Conservation (phyloP, 768 basidiomycete genomes). For the Cystobasidium ongulense region DNA sequence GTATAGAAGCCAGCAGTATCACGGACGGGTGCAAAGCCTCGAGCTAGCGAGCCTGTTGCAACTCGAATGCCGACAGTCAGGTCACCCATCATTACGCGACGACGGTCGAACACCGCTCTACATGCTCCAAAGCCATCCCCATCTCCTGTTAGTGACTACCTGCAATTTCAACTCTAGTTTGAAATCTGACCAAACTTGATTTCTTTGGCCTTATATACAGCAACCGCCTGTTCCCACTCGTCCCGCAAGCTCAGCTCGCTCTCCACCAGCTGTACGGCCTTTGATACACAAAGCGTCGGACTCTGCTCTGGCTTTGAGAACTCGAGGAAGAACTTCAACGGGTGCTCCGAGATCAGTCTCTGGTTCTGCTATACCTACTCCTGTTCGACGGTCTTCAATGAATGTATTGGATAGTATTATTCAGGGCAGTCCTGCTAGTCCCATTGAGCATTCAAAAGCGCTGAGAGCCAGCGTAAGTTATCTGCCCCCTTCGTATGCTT, state of each 20-base stretch:
- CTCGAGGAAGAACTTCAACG: not conserved
- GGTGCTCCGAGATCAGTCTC: slow-evolving; percentile 2
- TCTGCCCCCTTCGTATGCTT: not conserved
- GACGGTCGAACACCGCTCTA: slow-evolving; percentile 5
- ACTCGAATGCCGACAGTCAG: not conserved
- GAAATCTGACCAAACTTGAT: not conserved
- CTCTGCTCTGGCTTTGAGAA: not conserved
- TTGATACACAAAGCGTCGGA: not conserved
- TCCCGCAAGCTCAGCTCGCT: not conserved
- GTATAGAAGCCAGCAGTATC: not conserved
- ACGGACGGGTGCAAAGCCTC: not conserved
- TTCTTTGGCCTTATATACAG: not conserved
- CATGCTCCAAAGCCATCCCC: not conserved
- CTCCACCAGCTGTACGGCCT: not conserved
- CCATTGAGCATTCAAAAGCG: not conserved
- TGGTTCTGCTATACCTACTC: slow-evolving; percentile 6
- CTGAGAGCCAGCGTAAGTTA: not conserved
- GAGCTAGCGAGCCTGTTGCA: slow-evolving; percentile 5
- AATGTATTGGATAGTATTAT: not conserved
- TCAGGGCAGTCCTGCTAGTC: slow-evolving; percentile 3
- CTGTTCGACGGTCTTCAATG: not conserved
- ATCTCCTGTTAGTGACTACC: not conserved
- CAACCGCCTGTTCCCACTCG: not conserved
- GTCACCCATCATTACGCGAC: slow-evolving; percentile 1
- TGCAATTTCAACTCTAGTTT: not conserved